Base-by-base conservation (phyloP, 495 filamentous ascomycete species). In the Neurospora sp. region DNA sequence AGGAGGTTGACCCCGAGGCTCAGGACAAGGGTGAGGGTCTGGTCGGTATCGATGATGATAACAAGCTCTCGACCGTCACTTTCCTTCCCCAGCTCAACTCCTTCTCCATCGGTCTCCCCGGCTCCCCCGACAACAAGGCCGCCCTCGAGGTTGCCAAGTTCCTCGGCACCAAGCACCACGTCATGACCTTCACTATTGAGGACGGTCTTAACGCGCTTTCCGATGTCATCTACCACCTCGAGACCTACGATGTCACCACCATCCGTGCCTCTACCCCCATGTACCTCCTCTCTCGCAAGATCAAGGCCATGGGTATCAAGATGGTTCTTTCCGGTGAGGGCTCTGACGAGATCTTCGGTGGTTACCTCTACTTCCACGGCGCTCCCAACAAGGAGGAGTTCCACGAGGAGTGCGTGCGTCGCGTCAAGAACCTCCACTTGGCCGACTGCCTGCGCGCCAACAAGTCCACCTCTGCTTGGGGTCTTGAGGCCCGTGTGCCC, bases 391-490 rank as follows among this genome's bases (percentile, higher is more conserved):
- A 92, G 85, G 90, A 90, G 80, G 93, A 90, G 65, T 96, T 99
- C 86, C 96, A 99, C 85, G 88, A 89, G 81, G 96, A 99, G 86
- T 97, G 92, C 37, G 90, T 99, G 31, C 88, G 91, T 70, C 89
- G 96, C 72, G 92, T 99, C 71, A 94, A 98, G 88, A 93, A 97
- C 88, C 85, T 99, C 75, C 96, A 99, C 81, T 83, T 97, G 76
- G 90, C 94, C 27, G 96, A 99, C 81, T 98, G 96, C 83, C 87
- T 99, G 77, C 89, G 96, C 78, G 96, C 96, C 78, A 99, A 99
- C 90, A 99, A 99, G 87, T 98, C 95, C 27, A 99, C 96, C 39
- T 91, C 93, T n/a, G 96, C 96, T 39, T 99, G 96, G 96, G 96
- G 96, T 79, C 89, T 99, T 48, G 96, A 99, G 86, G 96, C 96